Base-by-base conservation (phyloP, 768 basidiomycete genomes). In the Pisolithus tinctorius region DNA sequence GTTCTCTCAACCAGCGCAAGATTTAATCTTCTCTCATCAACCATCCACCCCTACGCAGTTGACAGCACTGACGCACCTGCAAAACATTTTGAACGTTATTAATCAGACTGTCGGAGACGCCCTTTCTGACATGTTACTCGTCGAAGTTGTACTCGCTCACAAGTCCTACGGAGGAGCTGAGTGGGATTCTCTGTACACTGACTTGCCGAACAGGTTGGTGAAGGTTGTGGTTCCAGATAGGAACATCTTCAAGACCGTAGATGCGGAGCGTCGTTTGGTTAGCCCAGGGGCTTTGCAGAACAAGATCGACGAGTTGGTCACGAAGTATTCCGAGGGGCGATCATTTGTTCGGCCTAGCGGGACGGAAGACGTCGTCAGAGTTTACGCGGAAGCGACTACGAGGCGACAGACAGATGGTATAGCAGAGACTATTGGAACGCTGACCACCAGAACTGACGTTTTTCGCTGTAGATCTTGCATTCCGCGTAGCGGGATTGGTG, bases 81-180 rank as follows among this genome's bases (percentile, higher is more conserved):
- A 78, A 45, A 85, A 86, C 57, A 74, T 97, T 51, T 84, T 83
- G 13, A 75, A 87, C 31, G 73, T 98, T 42, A 94, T 98, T 70
- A 99, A 99, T 61, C 95, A 98, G 69, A 94, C 96, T 8, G 95
- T 99, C 40, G 96, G 96, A 2, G 96, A 99, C 70, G 95, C 93
- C 6, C 74, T 97, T 20, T 94, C 91, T 13, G 96, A 99, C 65
- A 83, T 95, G 81, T 82, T 99, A 34, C 82, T 98, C 27, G 95
- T 98, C 29, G 94, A 97, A 63, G 82, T 83, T 27, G 89, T 98
- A 39, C 82, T 99, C 20, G 79, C 91, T 3, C 92, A 95, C 68
- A 87, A 86, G 62, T 81, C 85, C 6, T 97, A 93, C 74, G 81
- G 82, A 39, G 84, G 81, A 7, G 67, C 78, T 17, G 85, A 93